A percentile compares a stretch with the other conserved stretches of the same genome.
Evolutionary conservation across 352 stramenopile genomes (phyloP).

Genomic region (Pythium sp.): DNA sequence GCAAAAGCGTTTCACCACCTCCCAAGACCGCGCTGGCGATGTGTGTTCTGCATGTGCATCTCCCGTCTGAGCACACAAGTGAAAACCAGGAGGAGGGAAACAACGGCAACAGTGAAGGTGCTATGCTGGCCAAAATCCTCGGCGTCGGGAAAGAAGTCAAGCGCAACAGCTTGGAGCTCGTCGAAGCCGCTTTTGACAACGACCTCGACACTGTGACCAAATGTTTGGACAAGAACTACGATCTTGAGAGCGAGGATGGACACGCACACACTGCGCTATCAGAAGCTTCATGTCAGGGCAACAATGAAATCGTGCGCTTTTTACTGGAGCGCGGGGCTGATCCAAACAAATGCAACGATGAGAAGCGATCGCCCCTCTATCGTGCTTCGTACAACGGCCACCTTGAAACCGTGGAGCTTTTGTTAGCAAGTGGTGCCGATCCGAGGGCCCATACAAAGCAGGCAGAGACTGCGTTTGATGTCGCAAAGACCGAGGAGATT

Average conservation of each 20-base stretch:
- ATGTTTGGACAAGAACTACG: constrained; percentile 84
- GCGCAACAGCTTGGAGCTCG: constrained; percentile 76
- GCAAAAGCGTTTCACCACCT: constrained; percentile 34
- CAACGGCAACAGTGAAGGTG: constrained; percentile 13
- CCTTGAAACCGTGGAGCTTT: constrained; percentile 49
- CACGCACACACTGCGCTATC: constrained; percentile 85
- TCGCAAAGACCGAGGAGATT: constrained; percentile 76
- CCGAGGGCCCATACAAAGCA: constrained; percentile 67
- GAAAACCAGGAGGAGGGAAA: constrained; percentile 13
- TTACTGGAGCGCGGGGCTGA: constrained; percentile 79
- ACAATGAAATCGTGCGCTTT: constrained; percentile 60
- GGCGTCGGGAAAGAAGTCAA: constrained; percentile 59
- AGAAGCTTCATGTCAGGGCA: constrained; percentile 84
- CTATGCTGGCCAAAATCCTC: constrained; percentile 40
- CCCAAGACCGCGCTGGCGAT: constrained; percentile 57
- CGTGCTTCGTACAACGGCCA: constrained; percentile 88
- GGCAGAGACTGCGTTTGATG: constrained; percentile 82
- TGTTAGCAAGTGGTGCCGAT: constrained; percentile 76
- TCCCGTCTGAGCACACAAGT: constrained; percentile 13
- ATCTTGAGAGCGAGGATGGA: constrained; percentile 83
- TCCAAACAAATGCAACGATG: constrained; percentile 86
- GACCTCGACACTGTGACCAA: constrained; percentile 69
- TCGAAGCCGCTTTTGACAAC: constrained; percentile 89
- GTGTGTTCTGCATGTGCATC: constrained; percentile 57
- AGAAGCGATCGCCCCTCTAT: constrained; percentile 79